phyloP scores from a whole-genome alignment of 1,139 yeast species.

The Kodamaea plutei region DNA sequence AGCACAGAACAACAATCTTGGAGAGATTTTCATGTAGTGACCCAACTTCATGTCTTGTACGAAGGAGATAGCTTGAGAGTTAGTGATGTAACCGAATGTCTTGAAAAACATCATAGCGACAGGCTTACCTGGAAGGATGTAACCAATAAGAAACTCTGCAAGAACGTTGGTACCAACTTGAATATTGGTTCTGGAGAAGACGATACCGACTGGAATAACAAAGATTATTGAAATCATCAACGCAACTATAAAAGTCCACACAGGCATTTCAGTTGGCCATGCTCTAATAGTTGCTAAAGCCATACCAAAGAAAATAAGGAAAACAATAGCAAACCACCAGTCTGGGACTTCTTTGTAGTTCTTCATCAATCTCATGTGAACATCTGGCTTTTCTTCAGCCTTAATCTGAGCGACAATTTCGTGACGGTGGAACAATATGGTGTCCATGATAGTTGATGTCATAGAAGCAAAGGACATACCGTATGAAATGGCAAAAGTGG shows the following conservation, averaged over 20 bases:
- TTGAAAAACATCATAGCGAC: constrained; percentile 46
- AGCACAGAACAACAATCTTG: constrained; percentile 40
- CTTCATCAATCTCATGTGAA: constrained; percentile 35
- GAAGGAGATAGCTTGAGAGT: constrained; percentile 49
- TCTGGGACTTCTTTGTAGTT: constrained; percentile 57
- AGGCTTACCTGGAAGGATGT: constrained; percentile 47
- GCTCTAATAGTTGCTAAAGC: constrained; percentile 36
- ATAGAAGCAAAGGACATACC: constrained; percentile 42
- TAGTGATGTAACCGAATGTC: constrained; percentile 47
- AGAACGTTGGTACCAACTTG: constrained; percentile 45
- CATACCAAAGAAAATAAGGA: constrained; percentile 34
- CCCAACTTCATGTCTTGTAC: constrained; percentile 55
- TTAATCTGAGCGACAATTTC: constrained; percentile 27
- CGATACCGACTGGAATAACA: constrained; percentile 41
- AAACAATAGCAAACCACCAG: constrained; percentile 58
- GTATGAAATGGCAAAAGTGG: constrained; percentile 33
- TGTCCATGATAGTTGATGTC: constrained; percentile 34
- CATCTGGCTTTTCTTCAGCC: constrained; percentile 32
- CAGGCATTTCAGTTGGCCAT: constrained; percentile 41
- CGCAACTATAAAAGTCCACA: constrained; percentile 36
- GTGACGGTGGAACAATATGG: constrained; percentile 34
- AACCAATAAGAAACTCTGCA: constrained; percentile 43
- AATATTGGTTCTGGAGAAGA: constrained; percentile 40
- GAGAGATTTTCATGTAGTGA: constrained; percentile 51
- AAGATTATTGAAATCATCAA: constrained; percentile 37